Evolutionary conservation across 2,329 filamentous ascomycete species (phyloP), one percentile per base, ranked within the genome.

Genomic region (Monilinia vaccinii-corymbosi): DNA sequence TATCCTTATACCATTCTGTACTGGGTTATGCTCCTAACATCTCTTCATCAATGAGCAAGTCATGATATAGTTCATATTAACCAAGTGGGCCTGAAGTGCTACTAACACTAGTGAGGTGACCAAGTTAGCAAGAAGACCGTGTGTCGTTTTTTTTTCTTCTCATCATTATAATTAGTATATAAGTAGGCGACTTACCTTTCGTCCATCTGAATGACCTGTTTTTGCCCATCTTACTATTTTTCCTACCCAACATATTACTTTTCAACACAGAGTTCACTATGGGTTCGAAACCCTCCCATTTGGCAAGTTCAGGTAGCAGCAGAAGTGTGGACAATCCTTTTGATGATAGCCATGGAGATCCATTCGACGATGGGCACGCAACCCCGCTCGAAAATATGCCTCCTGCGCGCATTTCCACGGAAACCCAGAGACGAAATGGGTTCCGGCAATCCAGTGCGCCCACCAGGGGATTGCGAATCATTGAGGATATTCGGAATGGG

Each of bases 401-500:
- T 31, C 9, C 38, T 53, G 25, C 47, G 40, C 60, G 57, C 1
- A 28, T 36, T 0, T 62, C 60, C 4, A 56, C 48, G 4, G 58
- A 60, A n/a, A 59, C 58, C 3, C 47, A 60, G 38, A 32, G 52
- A 36, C 25, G 47, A 10, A 62, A 63, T 55, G 58, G 48, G 1
- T 60, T 38, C 48, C 21, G 10, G 14, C 55, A 62, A 47, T 65
- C 58, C 6, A 18, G 11, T 5, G 36, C 38, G 9, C 11, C 42
- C 21, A 45, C 62, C 13, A 56, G 46, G n/a, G 40, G 46, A 9
- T 18, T 21, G 6, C 36, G 32, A 18, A 63, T 66, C 16, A n/a
- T 62, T 5, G 42, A 62, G 36, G 60, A 63, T 1, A 64, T 65
- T 31, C 55, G 21, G 34, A 55, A 52, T n/a, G 57, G 63, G 45